Evolutionary conservation across 169 alveolate genomes (phyloP), one percentile per base, ranked within the genome.

Genomic region (Plasmodium inui): DNA sequence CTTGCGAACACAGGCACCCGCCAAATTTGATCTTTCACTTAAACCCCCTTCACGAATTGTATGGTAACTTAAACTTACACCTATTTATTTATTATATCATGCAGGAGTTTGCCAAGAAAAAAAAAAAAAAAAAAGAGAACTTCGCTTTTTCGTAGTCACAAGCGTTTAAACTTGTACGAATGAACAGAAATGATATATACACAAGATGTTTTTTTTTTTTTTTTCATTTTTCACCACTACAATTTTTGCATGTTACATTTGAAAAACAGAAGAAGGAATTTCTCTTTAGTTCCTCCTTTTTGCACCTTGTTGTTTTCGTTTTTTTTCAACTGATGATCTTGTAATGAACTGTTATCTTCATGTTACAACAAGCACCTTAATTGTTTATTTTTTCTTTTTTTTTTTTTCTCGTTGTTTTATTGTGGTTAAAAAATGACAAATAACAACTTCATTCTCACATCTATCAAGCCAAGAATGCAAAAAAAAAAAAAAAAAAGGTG

Each of bases 241-340:
- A 67, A 19, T 28, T 67, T 67, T 26, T 28, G 76, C 76, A 67
- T 67, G 76, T 67, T 67, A 28, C 37, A 67, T 3, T 6, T 67
- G 6, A 19, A 26, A 37, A 67, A 67, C 76, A 67, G 37, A 26
- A 67, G 37, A 67, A 67, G 76, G 76, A 10, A 30, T 82, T 82
- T 57, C 89, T 55, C 30, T 8, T 81, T 81, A 81, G 89, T 82
- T 82, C 89, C 72, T 82, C 78, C 76, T 82, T 82, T 57, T 82
- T 82, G 74, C 79, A 50, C 74, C 32, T 57, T 82, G 19, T 57
- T 79, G 41, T 79, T 82, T 82, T 53, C 44, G 61, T 50, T 50
- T 1, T 82, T 67, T 67, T 67, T 67, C 22, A 67, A 82, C 61
- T 50, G 70, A 28, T 57, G 89, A 82, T 82, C 89, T 82, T 82